Base-by-base conservation (phyloP, 768 basidiomycete species). In the Thelephora aurantiotincta region DNA sequence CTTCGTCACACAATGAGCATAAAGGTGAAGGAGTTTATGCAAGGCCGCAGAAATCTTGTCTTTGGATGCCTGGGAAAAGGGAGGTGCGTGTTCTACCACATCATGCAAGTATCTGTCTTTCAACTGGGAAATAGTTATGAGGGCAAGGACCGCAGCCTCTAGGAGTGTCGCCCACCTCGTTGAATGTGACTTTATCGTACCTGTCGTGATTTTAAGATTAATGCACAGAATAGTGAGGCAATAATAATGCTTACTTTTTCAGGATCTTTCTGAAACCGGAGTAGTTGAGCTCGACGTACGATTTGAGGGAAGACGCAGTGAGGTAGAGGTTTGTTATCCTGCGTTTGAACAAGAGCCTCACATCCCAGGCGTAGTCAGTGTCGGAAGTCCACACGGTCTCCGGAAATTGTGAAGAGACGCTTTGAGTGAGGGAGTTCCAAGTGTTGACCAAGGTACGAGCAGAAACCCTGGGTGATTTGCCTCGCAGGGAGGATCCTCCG, bases 181-280 rank as follows among this genome's bases (percentile, higher is more conserved):
- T 83, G 52, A 78, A 74, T 2, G 82, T 89, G 52, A 96, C 85
- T 64, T 97, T 98, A 73, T 98, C 92, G 58, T 93, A 94, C 63
- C 89, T 91, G 51, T 18, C n/a, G 41, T 18, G 44, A 19, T 18
- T 33, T n/a, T 0, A 14, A 48, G 52, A n/a, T 47, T 48, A 18
- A 50, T 11, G 43, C 22, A 37, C 26, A 19, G 30, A 33, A 35
- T 11, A 35, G 33, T 34, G 48, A 6, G 38, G 41, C 9, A 4
- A 30, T 30, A 30, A 42, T 48, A 44, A n/a, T 26, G 62, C 78
- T 49, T 59, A 91, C 84, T 97, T 97, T 66, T 97, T 97, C 58
- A 93, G 61, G 34, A 94, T 92, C 70, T 97, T 97, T 55, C 89
- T 76, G 65, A 97, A 90, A 1, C 92, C 94, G 0, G 89, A 85